Base-by-base conservation (phyloP, 2,329 filamentous ascomycete species). In the Fusarium kyushuense region DNA sequence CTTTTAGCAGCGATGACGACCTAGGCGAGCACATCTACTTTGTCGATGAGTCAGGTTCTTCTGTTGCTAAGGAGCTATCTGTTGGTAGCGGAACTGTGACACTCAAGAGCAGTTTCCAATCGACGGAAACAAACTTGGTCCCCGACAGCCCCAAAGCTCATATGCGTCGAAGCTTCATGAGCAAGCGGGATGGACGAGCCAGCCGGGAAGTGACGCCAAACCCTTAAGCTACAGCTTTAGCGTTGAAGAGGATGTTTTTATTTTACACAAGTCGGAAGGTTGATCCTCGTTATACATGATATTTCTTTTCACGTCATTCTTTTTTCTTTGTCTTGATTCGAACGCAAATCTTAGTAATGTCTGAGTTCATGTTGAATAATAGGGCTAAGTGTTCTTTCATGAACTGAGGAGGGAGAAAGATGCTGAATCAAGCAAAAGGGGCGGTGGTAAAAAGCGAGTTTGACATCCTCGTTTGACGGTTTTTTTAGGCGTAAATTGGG, bases 21-120 rank as follows among this genome's bases (percentile, higher is more conserved):
- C 85, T 99, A 0, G 96, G 96, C 54, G 94, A 98, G 75, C 88
- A 88, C 7, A 77, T 91, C n/a, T 97, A 97, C 81, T 94, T 96
- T 76, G 88, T 99, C n/a, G 93, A 95, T 68, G 95, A 99, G 76
- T 87, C 84, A 3, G 87, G 88, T 4, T 82, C 84, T 2, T 87
- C 87, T 13, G 83, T 85, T 32, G 90, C 95, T 71, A 96, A 95
- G 83, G 84, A 88, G 40, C 80, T 99, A 53, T 86, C 83, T 33
- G 89, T 94, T 27, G 95, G 95, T 14, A 84, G 82, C 35, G 94
- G 93, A 25, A 86, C 81, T 2, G 90, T 97, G 1, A 83, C 88
- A 1, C 77, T 97, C 46, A 91, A 89, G 81, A 96, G 91, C 76
- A 87, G 83, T 54, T 97, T 97, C 74, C 82, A 82, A 27, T 79